Evolutionary conservation across 1,284 basidiomycete genomes (phyloP), one percentile per base, ranked within the genome.

Genomic region (Fomitopsis betulina): DNA sequence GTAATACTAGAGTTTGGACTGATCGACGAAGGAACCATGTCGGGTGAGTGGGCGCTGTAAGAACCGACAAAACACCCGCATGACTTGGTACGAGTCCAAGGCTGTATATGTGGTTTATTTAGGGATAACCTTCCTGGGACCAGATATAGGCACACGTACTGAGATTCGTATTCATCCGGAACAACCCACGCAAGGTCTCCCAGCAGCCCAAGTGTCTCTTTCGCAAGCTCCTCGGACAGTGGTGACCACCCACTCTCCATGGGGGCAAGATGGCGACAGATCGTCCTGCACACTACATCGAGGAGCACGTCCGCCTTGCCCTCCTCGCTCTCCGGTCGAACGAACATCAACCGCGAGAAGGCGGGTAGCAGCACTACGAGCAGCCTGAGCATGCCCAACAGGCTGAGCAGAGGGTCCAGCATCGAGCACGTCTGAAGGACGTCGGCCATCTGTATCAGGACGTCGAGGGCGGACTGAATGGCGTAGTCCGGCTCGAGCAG

Each of bases 141-240:
- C 42, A 19, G 35, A 7, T 19, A 58, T 38, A 10, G 55, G 33
- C 19, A 54, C 39, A 67, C 77, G 43, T 63, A 84, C 86, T 72
- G 73, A 27, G 74, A 64, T 32, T 76, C 73, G 10, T 72, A 61
- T 23, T 81, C 77, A 8, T 78, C 75, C 1, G 79, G 72, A 32
- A 74, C 68, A 57, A 75, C 75, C 76, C 80, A 82, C 56, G 76
- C 77, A 25, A 89, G 63, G 0, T 76, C 73, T 63, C 87, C 83
- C 10, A 88, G 68, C 15, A 89, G 69, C 9, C 71, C 71, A 1
- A 88, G 58, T 0, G 72, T 66, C 61, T 81, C 79, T 52, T 63
- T 65, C 30, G 72, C 76, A 27, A 86, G 70, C 27, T 63, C 70
- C 19, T 62, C 63, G 12, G 68, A 62, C 19, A 61, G 62, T 40